Evolutionary conservation across 2,329 filamentous ascomycete genomes (phyloP).

Genomic region (Talaromyces sp.): DNA sequence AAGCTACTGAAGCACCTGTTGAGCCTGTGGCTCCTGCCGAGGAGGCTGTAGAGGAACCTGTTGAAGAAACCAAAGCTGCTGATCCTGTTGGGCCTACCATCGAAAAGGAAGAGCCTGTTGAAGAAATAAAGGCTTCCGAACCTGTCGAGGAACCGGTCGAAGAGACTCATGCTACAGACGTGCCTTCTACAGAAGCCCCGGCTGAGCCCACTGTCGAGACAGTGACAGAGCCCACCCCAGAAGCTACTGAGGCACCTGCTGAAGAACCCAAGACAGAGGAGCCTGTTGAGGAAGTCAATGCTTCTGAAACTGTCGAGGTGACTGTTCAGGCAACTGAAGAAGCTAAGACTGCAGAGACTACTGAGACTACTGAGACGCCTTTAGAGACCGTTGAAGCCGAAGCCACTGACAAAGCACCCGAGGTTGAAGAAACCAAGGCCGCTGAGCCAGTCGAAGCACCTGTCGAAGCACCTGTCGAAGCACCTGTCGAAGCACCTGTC

Average conservation of each 20-base stretch:
- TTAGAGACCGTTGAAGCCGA: neutral
- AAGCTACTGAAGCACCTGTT: neutral
- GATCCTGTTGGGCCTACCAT: neutral
- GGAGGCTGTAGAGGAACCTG: neutral
- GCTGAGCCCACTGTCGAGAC: neutral
- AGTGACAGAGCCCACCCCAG: neutral
- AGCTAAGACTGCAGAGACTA: too few species aligned
- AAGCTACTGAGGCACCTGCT: neutral
- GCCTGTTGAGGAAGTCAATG: neutral
- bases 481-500: slow-evolving; percentile 6
- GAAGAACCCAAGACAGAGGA: neutral
- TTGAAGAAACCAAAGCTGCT: neutral
- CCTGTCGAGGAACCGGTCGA: neutral
- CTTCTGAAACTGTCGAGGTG: too few species aligned
- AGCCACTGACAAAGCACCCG: slow-evolving; percentile 3
- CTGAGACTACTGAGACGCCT: too few species aligned
- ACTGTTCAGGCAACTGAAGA: too few species aligned
- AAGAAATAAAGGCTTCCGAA: neutral
- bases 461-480: neutral
- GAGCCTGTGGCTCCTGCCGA: neutral
- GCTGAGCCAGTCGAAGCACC: slow-evolving; percentile 4
- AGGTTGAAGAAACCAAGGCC: neutral
- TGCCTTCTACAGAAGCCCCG: neutral
- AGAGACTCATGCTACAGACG: neutral
- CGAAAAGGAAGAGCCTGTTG: neutral